Conservation (phyloP, 2,329 filamentous ascomycete genomes). For the Esteya vermicola region DNA sequence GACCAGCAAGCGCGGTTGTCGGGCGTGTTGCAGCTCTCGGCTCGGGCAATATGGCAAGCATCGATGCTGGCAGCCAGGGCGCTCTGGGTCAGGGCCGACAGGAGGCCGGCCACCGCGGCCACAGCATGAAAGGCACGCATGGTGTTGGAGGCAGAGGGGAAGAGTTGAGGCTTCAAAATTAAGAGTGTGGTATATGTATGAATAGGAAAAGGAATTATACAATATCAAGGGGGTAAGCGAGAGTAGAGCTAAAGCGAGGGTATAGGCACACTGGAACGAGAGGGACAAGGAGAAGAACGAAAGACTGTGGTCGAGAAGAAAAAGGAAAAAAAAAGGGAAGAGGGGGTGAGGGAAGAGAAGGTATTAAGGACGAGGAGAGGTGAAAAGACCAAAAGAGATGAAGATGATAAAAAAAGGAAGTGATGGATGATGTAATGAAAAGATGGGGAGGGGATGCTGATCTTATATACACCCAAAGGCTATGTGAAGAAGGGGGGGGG, state of each 20-base stretch:
- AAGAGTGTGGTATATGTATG: too few species aligned
- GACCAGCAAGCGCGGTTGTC: conserved; percentile 9
- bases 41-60: neutral
- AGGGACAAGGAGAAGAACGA: too few species aligned
- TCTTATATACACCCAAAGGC: neutral
- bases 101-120: neutral
- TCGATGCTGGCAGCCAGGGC: neutral
- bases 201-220: too few species aligned
- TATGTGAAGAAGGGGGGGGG: too few species aligned
- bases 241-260: neutral
- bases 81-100: neutral
- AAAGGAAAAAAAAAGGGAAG: neutral
- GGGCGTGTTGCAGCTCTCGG: conserved; percentile 6
- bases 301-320: too few species aligned
- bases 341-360: neutral
- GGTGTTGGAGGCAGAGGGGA: neutral
- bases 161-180: too few species aligned
- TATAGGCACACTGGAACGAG: too few species aligned
- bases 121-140: neutral
- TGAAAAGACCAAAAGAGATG: neutral
- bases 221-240: too few species aligned
- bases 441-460: neutral
- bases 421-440: neutral
- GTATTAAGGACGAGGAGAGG: neutral
- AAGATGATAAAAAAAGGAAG: neutral